Percentiles rank a stretch among this genome's conserved stretches.
phyloP scores from a whole-genome alignment of 2,329 filamentous ascomycete species.

The Hypoxylon rubiginosum region DNA sequence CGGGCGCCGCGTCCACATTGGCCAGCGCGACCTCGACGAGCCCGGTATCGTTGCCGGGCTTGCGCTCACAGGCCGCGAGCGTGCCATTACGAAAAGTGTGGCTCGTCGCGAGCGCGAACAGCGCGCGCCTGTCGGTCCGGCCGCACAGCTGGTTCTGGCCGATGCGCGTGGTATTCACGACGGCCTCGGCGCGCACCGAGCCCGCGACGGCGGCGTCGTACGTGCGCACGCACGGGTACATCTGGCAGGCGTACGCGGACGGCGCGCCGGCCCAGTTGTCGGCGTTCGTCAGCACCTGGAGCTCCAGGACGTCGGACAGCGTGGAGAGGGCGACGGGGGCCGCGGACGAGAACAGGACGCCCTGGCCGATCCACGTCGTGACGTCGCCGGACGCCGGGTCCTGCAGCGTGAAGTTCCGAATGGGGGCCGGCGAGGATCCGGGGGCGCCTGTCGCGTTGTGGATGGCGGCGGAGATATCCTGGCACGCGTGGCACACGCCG shows the following conservation, averaged over 20 bases:
- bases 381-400: neutral
- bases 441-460: neutral
- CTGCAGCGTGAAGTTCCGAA: conserved; percentile 13
- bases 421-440: neutral
- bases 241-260: conserved; percentile 12
- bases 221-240: conserved; percentile 10
- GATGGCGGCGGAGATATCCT: conserved; percentile 16
- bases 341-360: neutral
- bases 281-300: neutral
- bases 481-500: conserved; percentile 20
- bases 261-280: neutral
- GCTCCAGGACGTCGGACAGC: conserved; percentile 1
- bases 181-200: neutral
- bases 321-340: neutral
- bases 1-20: neutral
- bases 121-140: neutral
- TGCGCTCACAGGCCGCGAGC: neutral
- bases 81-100: neutral
- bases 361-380: conserved; percentile 1
- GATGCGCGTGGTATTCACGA: conserved; percentile 1
- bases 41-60: neutral
- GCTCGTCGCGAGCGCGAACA: conserved; percentile 6
- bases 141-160: conserved; percentile 13
- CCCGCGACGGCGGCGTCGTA: neutral
- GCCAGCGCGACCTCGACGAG: conserved; percentile 15